Evolutionary conservation across 2,329 filamentous ascomycete genomes (phyloP), one percentile per base, ranked within the genome.

Genomic region (Aquanectria penicillioides): DNA sequence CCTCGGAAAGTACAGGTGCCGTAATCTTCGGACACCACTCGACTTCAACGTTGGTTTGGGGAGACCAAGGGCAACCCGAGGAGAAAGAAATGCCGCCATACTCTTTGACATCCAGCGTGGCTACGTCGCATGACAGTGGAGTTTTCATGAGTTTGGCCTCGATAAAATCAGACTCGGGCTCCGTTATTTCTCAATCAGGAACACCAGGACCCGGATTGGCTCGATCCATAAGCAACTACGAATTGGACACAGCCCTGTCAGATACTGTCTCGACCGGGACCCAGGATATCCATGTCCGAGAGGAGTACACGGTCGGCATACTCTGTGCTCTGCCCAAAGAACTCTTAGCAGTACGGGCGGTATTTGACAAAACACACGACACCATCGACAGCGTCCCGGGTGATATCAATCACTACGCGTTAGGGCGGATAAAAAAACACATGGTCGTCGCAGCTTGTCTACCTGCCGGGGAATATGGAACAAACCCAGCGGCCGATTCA

Each of bases 391-490:
- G 38, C 10, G 6, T 34, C 13, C 20, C 6, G 5, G 57, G 52
- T 18, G 48, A 61, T 15, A 58, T 33, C 36, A 61, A 61, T 9
- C 29, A 23, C 13, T 65, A 67, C 18, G 29, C 26, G 5, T 37
- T 66, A 2, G 65, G 65, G 7, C 34, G n/a, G 0, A 60, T 67
- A 6, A 50, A 22, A 1, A 10, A 22, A 2, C 63, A 67, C 15
- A 37, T 49, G 13, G 36, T 66, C 3, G 63, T 67, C 1, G 61
- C 59, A 4, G 49, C 52, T 5, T 65, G 61, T 29, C 56, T 67
- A 1, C 64, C 64, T 18, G 3, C 22, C 1, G 63, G 60, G 4
- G 41, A 57, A n/a, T 64, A 65, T 47, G 54, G 48, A 2, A 59
- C 49, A 13, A 66, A 62, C 12, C 9, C 57, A 13, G 52, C 64